phyloP scores from a whole-genome alignment of 176 grass and related monocot genomes.

The Oryza longistaminata region DNA sequence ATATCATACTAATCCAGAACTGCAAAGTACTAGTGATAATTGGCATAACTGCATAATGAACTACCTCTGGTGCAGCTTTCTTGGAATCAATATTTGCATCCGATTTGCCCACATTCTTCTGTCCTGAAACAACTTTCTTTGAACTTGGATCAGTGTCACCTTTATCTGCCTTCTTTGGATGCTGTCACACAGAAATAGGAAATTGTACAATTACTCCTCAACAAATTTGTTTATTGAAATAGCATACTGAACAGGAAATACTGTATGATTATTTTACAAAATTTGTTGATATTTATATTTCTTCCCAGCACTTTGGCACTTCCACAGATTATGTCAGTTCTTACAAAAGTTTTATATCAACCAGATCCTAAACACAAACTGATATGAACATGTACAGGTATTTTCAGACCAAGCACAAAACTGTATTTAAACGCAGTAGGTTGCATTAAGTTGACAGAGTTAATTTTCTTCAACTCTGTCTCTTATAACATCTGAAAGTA shows the following conservation, averaged over 20 bases:
- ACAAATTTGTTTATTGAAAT: neutral
- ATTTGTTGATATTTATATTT: neutral
- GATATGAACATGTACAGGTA: neutral
- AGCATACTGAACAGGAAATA: neutral
- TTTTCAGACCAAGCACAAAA: conserved; percentile 4
- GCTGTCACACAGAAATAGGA: conserved; percentile 30
- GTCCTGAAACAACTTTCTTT: conserved; percentile 59
- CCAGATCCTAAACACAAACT: neutral
- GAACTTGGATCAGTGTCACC: conserved; percentile 47
- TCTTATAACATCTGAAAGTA: neutral
- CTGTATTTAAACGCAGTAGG: neutral
- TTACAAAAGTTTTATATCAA: neutral
- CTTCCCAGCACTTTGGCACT: neutral
- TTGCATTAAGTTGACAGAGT: conserved; percentile 4
- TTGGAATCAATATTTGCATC: conserved; percentile 42
- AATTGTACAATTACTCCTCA: conserved; percentile 13
- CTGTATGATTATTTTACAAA: neutral
- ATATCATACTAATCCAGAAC: neutral
- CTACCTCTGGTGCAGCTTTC: conserved; percentile 56
- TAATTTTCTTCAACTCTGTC: neutral
- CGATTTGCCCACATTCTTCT: conserved; percentile 53
- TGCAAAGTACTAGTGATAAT: neutral
- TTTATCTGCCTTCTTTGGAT: conserved; percentile 67
- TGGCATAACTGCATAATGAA: conserved; percentile 3
- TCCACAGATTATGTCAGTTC: neutral